Conservation (phyloP, 1,139 yeast species). For the Dujonia santamariae region DNA sequence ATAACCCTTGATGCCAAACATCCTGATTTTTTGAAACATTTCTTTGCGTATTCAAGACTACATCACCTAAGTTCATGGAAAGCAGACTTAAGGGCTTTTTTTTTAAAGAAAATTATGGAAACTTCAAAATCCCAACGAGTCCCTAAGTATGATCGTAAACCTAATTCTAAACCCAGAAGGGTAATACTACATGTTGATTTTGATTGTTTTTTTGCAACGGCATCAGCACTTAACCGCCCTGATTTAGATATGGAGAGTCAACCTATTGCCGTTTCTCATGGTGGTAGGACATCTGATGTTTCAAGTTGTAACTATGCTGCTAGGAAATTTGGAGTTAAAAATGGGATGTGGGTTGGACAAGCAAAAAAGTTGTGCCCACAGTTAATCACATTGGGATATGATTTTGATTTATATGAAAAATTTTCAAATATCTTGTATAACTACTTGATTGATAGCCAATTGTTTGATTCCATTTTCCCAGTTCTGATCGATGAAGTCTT, state of each 20-base stretch:
- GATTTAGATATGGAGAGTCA: conserved; percentile 51
- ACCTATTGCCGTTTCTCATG: conserved; percentile 87
- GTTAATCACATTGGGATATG: conserved; percentile 61
- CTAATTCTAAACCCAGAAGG: conserved; percentile 9
- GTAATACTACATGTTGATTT: conserved; percentile 80
- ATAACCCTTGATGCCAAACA: conserved; percentile 58
- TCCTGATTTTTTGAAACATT: conserved; percentile 69
- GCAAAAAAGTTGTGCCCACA: conserved; percentile 69
- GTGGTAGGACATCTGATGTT: conserved; percentile 67
- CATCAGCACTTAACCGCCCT: conserved; percentile 61
- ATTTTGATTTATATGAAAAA: conserved; percentile 69
- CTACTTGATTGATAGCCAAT: conserved; percentile 42
- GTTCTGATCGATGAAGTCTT: conserved; percentile 91
- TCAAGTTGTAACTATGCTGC: conserved; percentile 93
- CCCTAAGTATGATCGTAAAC: conserved; percentile 1
- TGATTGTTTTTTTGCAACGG: conserved; percentile 92
- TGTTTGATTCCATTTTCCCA: conserved; percentile 66
- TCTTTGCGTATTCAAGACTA: conserved; percentile 76
- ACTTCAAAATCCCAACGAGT: conserved; percentile 10
- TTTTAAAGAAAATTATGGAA: conserved; percentile 41
- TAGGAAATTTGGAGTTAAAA: conserved; percentile 64
- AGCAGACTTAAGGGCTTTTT: conserved; percentile 63
- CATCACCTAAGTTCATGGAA: conserved; percentile 92
- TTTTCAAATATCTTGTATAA: conserved; percentile 46
- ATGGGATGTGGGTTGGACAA: conserved; percentile 84